Conservation (phyloP, 2,329 filamentous ascomycete genomes). For the Fusarium stilboides region DNA sequence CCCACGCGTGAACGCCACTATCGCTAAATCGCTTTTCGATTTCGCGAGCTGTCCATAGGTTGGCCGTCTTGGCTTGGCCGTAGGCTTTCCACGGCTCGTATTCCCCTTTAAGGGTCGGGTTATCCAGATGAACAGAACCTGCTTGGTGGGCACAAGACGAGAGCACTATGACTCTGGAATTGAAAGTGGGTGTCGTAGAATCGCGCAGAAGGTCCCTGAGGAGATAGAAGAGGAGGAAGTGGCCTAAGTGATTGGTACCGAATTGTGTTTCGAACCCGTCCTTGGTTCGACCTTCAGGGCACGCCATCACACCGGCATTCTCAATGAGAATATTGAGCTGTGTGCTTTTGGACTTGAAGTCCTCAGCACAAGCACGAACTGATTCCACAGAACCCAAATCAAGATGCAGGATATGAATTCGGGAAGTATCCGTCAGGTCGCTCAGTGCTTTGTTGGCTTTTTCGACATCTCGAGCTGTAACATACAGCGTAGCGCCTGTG, state of each 20-base stretch:
- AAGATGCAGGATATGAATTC: conserved; percentile 35
- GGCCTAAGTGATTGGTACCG: conserved; percentile 46
- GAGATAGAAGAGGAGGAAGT: conserved; percentile 52
- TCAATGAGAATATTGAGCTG: conserved; percentile 41
- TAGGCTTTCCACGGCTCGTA: conserved; percentile 35
- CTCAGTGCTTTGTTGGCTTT: conserved; percentile 25
- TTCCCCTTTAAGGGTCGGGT: conserved; percentile 31
- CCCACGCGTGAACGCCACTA: conserved; percentile 26
- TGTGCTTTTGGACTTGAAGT: conserved; percentile 27
- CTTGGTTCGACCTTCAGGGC: conserved; percentile 20
- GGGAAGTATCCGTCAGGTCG: conserved; percentile 13
- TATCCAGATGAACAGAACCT: conserved; percentile 16
- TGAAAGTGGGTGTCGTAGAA: conserved; percentile 55
- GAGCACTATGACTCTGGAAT: conserved; percentile 63
- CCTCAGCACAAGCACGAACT: conserved; percentile 41
- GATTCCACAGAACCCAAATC: conserved; percentile 42
- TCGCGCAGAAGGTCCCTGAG: conserved; percentile 61
- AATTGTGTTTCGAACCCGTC: conserved; percentile 48
- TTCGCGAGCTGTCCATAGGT: conserved; percentile 42
- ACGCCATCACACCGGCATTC: conserved; percentile 45
- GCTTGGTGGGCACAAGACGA: conserved; percentile 59
- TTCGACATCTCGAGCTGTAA: conserved; percentile 35
- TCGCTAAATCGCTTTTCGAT: conserved; percentile 31
- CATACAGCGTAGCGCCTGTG: conserved; percentile 51
- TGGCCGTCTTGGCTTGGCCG: conserved; percentile 40